Evolutionary conservation across 1,284 basidiomycete species (phyloP), one percentile per base, ranked within the genome.

Genomic region (Anthracocystis panici-leucophaei): DNA sequence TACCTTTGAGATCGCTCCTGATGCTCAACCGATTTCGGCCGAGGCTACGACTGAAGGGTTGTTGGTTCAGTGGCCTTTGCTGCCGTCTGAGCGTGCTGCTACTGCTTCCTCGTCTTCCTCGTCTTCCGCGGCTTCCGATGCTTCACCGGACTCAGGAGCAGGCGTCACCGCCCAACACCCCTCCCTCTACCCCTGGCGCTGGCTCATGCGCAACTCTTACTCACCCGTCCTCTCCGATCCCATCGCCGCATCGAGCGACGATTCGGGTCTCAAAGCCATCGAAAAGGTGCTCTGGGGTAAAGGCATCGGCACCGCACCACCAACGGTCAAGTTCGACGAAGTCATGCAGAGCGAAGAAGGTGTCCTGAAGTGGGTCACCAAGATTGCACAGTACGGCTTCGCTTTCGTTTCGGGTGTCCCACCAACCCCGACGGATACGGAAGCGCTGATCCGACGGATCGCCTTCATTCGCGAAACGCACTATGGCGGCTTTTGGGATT

Each of bases 401-500:
- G 94, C 91, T 60, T 93, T 97, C 75, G 89, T 97, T 5, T 88
- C 90, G 9, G 93, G 91, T 12, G 92, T 97, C 3, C 94, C 95
- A 2, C 85, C 89, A 0, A 93, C 91, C 0, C 89, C 92, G 1
- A 91, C 94, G 82, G 93, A 91, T 2, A 99, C 96, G 0, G 93
- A 98, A 83, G 87, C 89, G 60, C 87, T 97, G 0, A 89, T 91
- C 1, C 86, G 89, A 51, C 89, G 92, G 20, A 95, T 98, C 77
- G 91, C 91, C 0, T 93, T 93, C 82, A 95, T 98, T 64, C 90
- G 95, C 49, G 91, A 96, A 85, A 97, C 96, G 0, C 95, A 97
- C 82, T 98, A 95, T 92, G 82, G 72, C 35, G 91, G 91, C 53
- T 96, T 98, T 86, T 99, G 96, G 95, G 94, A 97, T 82, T 97